These are phyloP conservation scores for Hortaea sp. DNA, from an alignment of 2,329 filamentous ascomycete genomes.

Conservation along the genomic window DNA sequence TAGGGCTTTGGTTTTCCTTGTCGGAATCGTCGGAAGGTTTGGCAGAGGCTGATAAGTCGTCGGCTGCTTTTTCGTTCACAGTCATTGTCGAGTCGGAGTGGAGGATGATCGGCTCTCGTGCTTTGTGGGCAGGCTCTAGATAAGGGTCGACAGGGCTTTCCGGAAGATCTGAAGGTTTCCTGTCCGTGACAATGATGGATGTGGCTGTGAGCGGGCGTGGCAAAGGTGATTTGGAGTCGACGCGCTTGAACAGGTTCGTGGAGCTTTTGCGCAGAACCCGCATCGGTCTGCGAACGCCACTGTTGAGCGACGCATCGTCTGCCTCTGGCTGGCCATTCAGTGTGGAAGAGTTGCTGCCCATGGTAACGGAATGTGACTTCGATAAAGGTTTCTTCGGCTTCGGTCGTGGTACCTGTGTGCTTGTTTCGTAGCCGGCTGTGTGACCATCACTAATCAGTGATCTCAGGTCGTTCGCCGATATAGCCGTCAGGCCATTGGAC, in stretches of 20 bases:
- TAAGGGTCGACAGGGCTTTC: slow-evolving; percentile 12
- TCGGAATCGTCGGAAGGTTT: slow-evolving; percentile 12
- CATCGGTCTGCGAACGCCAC: slow-evolving; percentile 10
- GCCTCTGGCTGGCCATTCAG: slow-evolving; percentile 6
- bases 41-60: slow-evolving; percentile 9
- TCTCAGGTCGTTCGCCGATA: slow-evolving; percentile 13
- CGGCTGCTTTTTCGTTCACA: slow-evolving; percentile 10
- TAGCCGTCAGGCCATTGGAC: slow-evolving; percentile 18
- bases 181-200: slow-evolving; percentile 9
- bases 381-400: slow-evolving; percentile 8
- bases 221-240: slow-evolving; percentile 14
- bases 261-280: slow-evolving; percentile 21
- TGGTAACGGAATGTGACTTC: slow-evolving; percentile 11
- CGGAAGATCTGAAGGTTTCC: slow-evolving; percentile 3
- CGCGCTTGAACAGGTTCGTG: slow-evolving; percentile 22
- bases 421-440: slow-evolving; percentile 9
- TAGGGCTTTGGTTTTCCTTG: background rate
- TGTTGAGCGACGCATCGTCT: slow-evolving; percentile 16
- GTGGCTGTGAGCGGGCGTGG: slow-evolving; percentile 8
- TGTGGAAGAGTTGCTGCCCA: slow-evolving; percentile 23
- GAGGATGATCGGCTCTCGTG: slow-evolving; percentile 8
- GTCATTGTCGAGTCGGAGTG: slow-evolving; percentile 17
- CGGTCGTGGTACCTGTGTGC: slow-evolving; percentile 13
- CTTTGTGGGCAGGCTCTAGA: slow-evolving; percentile 11
- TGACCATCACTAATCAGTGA: slow-evolving; percentile 14